Evolutionary conservation across 257 asterid species (phyloP), one percentile per base, ranked within the genome.

Genomic region (Knoxia roxburghii): DNA sequence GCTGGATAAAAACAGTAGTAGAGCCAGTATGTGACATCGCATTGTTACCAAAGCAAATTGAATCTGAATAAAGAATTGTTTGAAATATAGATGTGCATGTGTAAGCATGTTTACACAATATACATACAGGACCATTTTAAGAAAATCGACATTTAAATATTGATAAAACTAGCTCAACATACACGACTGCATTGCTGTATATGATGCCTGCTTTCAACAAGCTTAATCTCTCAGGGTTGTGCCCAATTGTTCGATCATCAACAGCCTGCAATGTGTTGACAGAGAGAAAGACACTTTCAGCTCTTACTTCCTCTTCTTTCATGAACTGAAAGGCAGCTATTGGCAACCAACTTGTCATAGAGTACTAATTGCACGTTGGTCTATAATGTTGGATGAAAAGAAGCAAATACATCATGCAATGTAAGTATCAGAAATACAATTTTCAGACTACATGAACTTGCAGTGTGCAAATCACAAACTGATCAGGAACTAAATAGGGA

Each of bases 171-270:
- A 81, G 40, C 32, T 33, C 60, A 72, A 85, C 96, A 76, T 83
- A 88, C 95, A 85, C 95, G 68, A 85, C 88, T 60, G 88, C 90
- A 78, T 90, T 90, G 84, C 96, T 90, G 79, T 86, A 90, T 67
- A 86, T 88, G 48, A 88, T 90, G 75, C 97, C 91, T 82, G 95
- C 96, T 85, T 88, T 90, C 74, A 90, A 79, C 73, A 90, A 80
- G 82, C 97, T 90, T 71, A 90, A 74, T 71, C 97, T 85, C 92
- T 90, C 96, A 61, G 97, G 97, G 73, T 90, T 90, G 71, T 90
- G 97, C 68, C 96, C 97, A 51, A 90, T 76, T 60, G 97, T 88
- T 67, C 95, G 83, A 70, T 88, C 96, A 81, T 90, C 97, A 69
- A 90, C 41, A 48, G 91, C 97, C 97, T 90, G 90, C 69, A 70